phyloP scores from a whole-genome alignment of 495 filamentous ascomycete genomes.

The Sabuloglossum arenarium region DNA sequence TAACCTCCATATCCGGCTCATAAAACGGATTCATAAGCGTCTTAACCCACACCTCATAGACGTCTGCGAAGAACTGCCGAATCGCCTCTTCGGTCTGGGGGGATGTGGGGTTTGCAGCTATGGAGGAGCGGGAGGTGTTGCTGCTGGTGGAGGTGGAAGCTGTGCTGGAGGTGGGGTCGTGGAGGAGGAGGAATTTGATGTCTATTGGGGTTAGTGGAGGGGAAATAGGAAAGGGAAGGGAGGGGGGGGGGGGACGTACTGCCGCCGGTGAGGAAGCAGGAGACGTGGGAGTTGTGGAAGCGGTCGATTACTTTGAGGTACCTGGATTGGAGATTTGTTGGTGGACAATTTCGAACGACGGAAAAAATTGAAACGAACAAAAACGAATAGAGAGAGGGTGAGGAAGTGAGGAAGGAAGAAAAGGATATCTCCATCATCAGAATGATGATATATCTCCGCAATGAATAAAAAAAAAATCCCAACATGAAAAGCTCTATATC shows the following conservation, averaged over 20 bases:
- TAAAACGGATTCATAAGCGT: constrained; percentile 97
- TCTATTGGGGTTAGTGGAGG: constrained; percentile 15
- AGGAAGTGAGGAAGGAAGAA: background rate
- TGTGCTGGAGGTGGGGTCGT: constrained; percentile 34
- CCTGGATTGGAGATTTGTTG: constrained; percentile 22
- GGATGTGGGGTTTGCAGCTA: constrained; percentile 61
- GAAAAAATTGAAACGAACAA: constrained; percentile 6
- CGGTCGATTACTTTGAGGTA: constrained; percentile 91
- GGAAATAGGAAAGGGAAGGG: background rate
- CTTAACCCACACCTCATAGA: constrained; percentile 90
- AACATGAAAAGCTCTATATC: too few species aligned
- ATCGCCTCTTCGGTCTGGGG: constrained; percentile 89
- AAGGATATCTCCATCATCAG: too few species aligned
- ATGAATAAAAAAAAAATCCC: too few species aligned
- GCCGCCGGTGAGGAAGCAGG: constrained; percentile 70
- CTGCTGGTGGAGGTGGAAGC: constrained; percentile 10
- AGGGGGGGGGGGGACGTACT: constrained; percentile 18
- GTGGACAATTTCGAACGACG: too few species aligned
- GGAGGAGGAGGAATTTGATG: constrained; percentile 75
- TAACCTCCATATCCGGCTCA: constrained; percentile 55
- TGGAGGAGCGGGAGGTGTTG: constrained; percentile 32
- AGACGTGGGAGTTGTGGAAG: constrained; percentile 78
- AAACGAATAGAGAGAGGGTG: background rate
- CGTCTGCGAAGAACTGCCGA: constrained; percentile 76
- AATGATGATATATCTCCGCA: too few species aligned